Percentiles rank a stretch among this genome's conserved stretches.
These are phyloP conservation scores for Vicia villosa DNA, from an alignment of 306 rosid genomes.

Conservation along the genomic window DNA sequence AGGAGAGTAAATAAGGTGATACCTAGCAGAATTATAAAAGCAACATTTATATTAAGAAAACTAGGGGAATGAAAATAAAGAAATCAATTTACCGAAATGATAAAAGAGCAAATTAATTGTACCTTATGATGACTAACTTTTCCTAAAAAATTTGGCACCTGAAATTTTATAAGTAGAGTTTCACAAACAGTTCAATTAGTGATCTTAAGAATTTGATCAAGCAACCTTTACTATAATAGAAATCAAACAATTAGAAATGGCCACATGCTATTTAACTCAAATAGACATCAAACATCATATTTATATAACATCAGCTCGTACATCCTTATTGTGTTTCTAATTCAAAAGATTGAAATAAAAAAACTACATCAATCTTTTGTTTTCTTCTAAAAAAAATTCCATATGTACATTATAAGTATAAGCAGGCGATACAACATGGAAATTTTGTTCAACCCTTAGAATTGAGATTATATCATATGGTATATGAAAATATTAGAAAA, in stretches of 20 bases:
- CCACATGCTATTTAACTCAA: background rate
- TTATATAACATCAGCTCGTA: background rate
- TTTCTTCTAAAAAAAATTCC: background rate
- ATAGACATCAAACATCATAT: background rate
- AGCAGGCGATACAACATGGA: background rate
- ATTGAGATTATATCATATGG: background rate
- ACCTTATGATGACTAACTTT: constrained; percentile 83
- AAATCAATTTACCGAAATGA: constrained; percentile 26
- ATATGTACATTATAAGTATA: background rate
- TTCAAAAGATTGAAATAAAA: background rate
- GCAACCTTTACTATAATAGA: background rate
- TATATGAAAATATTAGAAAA: background rate
- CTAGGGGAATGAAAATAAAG: background rate
- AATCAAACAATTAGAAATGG: background rate
- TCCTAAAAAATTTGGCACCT: constrained; percentile 74
- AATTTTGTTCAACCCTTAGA: constrained; percentile 9
- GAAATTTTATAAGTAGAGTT: constrained; percentile 43
- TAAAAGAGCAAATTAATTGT: constrained; percentile 29
- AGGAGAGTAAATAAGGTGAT: background rate
- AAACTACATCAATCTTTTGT: background rate
- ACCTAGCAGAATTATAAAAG: constrained; percentile 10
- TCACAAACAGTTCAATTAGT: constrained; percentile 31
- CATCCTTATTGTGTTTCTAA: constrained; percentile 1
- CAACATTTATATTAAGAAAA: constrained; percentile 9
- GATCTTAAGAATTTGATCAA: constrained; percentile 7